Evolutionary conservation across 176 grass and related monocot species (phyloP).

Genomic region (Tillandsia leiboldiana): DNA sequence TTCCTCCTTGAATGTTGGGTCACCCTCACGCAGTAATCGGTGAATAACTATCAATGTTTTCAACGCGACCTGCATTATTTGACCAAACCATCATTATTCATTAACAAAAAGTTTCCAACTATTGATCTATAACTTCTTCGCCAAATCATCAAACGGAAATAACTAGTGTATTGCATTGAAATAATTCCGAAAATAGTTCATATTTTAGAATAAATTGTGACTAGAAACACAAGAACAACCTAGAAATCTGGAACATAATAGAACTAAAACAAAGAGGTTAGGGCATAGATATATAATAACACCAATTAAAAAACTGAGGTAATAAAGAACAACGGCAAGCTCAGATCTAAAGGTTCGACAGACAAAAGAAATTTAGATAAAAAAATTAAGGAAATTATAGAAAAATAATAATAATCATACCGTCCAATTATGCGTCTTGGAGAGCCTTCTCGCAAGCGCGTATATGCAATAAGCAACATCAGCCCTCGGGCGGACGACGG

Average conservation of each 20-base stretch:
- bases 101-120: neutral
- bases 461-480: slow-evolving; percentile 89
- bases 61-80: slow-evolving; percentile 61
- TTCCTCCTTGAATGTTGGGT: slow-evolving; percentile 76
- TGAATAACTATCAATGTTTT: slow-evolving; percentile 94
- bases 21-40: slow-evolving; percentile 75
- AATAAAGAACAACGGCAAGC: no score
- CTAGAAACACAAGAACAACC: no score
- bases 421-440: slow-evolving; percentile 92
- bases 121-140: neutral
- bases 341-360: neutral
- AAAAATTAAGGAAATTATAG: slow-evolving; percentile 3
- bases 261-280: no score
- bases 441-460: slow-evolving; percentile 56
- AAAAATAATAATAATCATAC: slow-evolving; percentile 27
- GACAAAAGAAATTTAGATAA: neutral
- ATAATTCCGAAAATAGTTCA: no score
- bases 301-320: no score
- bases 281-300: no score
- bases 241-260: no score
- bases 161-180: no score
- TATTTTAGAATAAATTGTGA: no score
- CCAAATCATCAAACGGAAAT: no score
- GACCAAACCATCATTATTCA: neutral
- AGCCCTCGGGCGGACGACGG: slow-evolving; percentile 46